phyloP scores from a whole-genome alignment of 2,329 filamentous ascomycete genomes.

The Leptographium lundbergii region DNA sequence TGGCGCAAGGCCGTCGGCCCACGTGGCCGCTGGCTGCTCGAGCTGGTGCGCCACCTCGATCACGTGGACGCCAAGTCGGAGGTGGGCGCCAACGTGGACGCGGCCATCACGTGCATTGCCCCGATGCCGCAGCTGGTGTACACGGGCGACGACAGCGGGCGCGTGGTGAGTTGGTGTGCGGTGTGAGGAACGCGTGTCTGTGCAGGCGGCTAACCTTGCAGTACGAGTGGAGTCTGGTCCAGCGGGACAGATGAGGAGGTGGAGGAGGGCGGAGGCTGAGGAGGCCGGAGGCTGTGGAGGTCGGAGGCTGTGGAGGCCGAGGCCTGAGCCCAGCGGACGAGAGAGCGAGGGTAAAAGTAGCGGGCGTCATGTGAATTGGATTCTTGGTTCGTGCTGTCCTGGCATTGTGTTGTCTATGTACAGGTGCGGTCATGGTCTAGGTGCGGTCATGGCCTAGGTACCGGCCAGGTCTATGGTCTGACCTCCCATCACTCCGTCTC shows the following conservation, averaged over 20 bases:
- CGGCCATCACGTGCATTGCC: slow-evolving; percentile 74
- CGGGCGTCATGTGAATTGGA: neutral
- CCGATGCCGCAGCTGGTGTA: slow-evolving; percentile 77
- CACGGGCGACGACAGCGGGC: slow-evolving; percentile 85
- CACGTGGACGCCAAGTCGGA: slow-evolving; percentile 59
- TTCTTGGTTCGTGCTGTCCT: neutral
- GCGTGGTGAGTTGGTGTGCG: slow-evolving; percentile 53
- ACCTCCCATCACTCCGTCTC: slow-evolving; percentile 16
- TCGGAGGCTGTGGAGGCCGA: neutral
- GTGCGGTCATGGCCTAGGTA: no score
- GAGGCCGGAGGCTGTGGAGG: neutral
- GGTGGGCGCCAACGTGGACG: slow-evolving; percentile 43
- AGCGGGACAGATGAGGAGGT: slow-evolving; percentile 34
- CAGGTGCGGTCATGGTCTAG: neutral
- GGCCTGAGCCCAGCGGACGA: no score
- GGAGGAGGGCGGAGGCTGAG: neutral
- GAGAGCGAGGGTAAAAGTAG: no score
- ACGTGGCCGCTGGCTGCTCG: slow-evolving; percentile 57
- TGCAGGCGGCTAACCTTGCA: slow-evolving; percentile 17
- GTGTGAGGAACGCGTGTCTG: neutral
- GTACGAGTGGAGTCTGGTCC: slow-evolving; percentile 53
- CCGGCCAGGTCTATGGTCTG: no score
- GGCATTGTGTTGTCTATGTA: no score
- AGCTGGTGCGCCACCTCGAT: slow-evolving; percentile 69
- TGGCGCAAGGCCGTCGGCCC: slow-evolving; percentile 44